A percentile compares a stretch with the other conserved stretches of the same genome.
These are phyloP conservation scores for Leishmania guyanensis DNA, from an alignment of 208 protist species.

Conservation along the genomic window DNA sequence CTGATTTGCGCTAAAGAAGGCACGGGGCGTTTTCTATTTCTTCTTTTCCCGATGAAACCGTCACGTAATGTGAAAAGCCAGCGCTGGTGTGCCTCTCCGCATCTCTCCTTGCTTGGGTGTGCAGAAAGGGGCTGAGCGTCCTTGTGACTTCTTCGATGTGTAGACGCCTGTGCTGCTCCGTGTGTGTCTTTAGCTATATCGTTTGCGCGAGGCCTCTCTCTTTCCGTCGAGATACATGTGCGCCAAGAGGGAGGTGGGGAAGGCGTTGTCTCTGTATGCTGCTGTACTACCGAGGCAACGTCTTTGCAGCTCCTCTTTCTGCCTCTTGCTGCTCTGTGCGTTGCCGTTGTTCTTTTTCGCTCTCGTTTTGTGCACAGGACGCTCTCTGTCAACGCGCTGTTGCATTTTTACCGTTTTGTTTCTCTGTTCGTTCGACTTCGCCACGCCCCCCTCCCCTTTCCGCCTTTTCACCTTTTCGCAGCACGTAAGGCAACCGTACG, in stretches of 20 bases:
- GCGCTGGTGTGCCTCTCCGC: not conserved
- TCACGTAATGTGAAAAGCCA: not conserved
- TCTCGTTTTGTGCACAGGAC: not conserved
- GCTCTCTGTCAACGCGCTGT: not conserved
- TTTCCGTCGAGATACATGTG: too few species aligned
- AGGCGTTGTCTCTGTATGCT: not conserved
- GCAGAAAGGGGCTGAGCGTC: too few species aligned
- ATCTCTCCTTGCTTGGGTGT: too few species aligned
- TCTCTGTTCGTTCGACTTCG: not conserved
- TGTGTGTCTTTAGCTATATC: too few species aligned
- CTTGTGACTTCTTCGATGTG: too few species aligned
- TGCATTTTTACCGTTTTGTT: not conserved
- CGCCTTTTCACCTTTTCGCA: not conserved
- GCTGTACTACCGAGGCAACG: not conserved
- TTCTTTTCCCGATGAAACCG: not conserved
- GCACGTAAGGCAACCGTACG: not conserved
- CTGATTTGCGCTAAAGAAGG: not conserved
- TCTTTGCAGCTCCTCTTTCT: not conserved
- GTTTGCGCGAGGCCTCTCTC: too few species aligned
- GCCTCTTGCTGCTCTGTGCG: not conserved
- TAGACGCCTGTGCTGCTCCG: too few species aligned
- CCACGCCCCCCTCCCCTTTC: not conserved
- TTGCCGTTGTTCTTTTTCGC: not conserved
- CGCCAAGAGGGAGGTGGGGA: not conserved
- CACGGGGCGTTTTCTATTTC: not conserved